phyloP scores from a whole-genome alignment of 2,329 filamentous ascomycete genomes.

The Diaporthe vaccinii region DNA sequence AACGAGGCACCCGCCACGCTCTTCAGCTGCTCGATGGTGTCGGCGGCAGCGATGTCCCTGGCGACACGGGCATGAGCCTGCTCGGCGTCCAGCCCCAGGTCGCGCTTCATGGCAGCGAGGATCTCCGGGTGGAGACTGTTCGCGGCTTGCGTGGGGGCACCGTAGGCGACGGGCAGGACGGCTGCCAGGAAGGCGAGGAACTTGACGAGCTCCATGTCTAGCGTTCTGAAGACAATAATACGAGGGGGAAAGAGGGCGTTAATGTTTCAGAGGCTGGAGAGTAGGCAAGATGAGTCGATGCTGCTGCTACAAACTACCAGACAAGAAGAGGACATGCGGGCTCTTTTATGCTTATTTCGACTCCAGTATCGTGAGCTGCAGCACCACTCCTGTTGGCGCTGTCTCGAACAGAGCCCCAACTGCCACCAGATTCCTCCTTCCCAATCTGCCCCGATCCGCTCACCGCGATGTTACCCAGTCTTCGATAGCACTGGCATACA shows the following conservation, averaged over 20 bases:
- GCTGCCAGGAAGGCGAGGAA: slow-evolving; percentile 20
- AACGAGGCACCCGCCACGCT: neutral
- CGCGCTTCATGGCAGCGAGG: slow-evolving; percentile 28
- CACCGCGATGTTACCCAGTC: slow-evolving; percentile 14
- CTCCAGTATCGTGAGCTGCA: neutral
- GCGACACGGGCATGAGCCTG: slow-evolving; percentile 23
- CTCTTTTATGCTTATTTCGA: neutral
- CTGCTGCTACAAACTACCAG: neutral
- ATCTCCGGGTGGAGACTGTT: slow-evolving; percentile 18
- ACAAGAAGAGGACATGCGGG: neutral
- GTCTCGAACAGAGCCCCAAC: neutral
- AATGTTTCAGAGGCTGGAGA: neutral
- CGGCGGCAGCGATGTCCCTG: neutral
- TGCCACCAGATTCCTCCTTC: slow-evolving; percentile 3
- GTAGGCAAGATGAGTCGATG: slow-evolving; percentile 14
- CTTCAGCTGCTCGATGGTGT: slow-evolving; percentile 1
- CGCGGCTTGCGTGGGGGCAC: slow-evolving; percentile 4
- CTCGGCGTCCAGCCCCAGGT: slow-evolving; percentile 2
- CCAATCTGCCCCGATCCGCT: slow-evolving; percentile 9
- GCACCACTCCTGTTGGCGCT: neutral
- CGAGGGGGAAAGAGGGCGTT: neutral
- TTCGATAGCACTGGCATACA: neutral
- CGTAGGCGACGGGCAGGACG: slow-evolving; percentile 26
- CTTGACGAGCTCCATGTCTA: slow-evolving; percentile 16
- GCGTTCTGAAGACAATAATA: slow-evolving; percentile 15